Percentiles rank a stretch among this genome's conserved stretches.
Evolutionary conservation across 768 basidiomycete species (phyloP).

Genomic region (Lenzites betulinus): DNA sequence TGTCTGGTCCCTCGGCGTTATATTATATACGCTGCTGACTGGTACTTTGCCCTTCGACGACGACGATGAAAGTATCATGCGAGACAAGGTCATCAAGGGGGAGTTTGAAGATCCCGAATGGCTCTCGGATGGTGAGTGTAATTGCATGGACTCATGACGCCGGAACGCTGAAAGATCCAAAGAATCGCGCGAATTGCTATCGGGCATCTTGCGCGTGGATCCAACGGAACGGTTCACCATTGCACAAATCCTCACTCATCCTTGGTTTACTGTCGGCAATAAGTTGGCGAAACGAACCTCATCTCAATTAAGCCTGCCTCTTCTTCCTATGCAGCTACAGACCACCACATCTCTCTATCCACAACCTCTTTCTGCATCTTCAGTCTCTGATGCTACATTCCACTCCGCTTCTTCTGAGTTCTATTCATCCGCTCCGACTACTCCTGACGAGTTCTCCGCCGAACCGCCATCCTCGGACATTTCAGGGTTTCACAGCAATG

Average conservation of each 20-base stretch:
- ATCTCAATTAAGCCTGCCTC: conserved; percentile 25
- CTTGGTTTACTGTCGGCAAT: conserved; percentile 66
- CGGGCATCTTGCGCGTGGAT: conserved; percentile 75
- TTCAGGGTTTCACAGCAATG: conserved; percentile 46
- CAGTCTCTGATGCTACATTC: conserved; percentile 51
- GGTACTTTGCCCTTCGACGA: conserved; percentile 92
- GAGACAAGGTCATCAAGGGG: conserved; percentile 77
- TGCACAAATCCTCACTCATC: conserved; percentile 79
- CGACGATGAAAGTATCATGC: conserved; percentile 85
- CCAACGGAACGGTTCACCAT: conserved; percentile 76
- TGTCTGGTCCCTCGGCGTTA: conserved; percentile 92
- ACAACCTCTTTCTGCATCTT: conserved; percentile 41
- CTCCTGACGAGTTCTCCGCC: conserved; percentile 48
- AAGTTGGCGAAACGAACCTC: conserved; percentile 4
- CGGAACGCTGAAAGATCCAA: not conserved
- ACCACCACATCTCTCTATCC: conserved; percentile 32
- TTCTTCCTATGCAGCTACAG: conserved; percentile 30
- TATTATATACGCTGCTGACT: conserved; percentile 86
- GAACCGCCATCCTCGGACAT: conserved; percentile 23
- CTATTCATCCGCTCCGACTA: conserved; percentile 55
- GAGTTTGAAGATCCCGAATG: conserved; percentile 92
- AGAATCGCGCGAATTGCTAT: conserved; percentile 89
- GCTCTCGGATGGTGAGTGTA: conserved; percentile 73
- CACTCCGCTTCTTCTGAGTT: conserved; percentile 55
- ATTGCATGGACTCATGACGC: not conserved